Evolutionary conservation across 257 asterid genomes (phyloP).

Genomic region (Salvia hispanica): DNA sequence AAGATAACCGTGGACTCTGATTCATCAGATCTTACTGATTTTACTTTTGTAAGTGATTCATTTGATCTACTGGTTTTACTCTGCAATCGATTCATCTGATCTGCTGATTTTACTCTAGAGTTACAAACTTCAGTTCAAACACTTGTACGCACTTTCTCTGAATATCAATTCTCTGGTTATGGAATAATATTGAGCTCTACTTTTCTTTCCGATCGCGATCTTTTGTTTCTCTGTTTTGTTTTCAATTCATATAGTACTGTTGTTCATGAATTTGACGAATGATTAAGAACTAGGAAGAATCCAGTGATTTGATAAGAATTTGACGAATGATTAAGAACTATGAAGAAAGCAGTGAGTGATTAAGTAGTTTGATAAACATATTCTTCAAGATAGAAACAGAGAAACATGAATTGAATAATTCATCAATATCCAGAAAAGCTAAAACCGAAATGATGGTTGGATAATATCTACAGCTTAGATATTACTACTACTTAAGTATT

Average conservation of each 20-base stretch:
- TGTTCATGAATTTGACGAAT: neutral
- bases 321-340: no score
- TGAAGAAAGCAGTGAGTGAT: no score
- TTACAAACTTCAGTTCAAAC: constrained; percentile 1
- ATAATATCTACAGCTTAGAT: neutral
- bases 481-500: neutral
- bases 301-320: no score
- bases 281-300: no score
- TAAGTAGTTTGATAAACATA: no score
- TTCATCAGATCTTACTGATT: constrained; percentile 11
- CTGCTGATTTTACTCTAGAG: neutral
- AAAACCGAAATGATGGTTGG: neutral
- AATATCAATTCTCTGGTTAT: neutral
- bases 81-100: neutral
- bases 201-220: neutral
- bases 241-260: no score
- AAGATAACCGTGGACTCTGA: constrained; percentile 48
- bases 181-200: constrained; percentile 25
- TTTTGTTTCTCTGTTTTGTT: no score
- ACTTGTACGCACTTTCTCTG: neutral
- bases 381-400: no score
- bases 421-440: neutral
- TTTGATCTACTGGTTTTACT: constrained; percentile 1
- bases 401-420: no score
- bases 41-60: constrained; percentile 10